Evolutionary conservation across 129 eudicot species (phyloP).

Genomic region (Flaveria robusta): DNA sequence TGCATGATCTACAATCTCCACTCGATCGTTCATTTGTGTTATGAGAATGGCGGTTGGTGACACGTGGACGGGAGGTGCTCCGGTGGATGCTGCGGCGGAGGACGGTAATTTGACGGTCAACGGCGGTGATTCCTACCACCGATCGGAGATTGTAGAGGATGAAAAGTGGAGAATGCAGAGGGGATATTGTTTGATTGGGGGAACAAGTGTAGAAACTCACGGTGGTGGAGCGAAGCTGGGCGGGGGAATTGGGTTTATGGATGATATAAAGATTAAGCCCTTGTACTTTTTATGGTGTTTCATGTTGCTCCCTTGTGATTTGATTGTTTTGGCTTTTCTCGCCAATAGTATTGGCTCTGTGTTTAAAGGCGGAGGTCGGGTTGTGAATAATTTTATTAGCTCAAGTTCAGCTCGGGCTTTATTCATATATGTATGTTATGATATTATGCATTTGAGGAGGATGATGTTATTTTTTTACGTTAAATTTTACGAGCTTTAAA

Average conservation of each 20-base stretch:
- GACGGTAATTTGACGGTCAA: neutral
- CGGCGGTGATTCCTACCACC: neutral
- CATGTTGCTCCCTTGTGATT: slow-evolving; percentile 21
- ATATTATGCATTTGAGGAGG: no score
- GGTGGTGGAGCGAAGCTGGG: slow-evolving; percentile 26
- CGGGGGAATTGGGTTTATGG: slow-evolving; percentile 29
- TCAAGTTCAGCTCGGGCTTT: no score
- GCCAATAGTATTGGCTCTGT: no score
- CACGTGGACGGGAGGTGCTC: slow-evolving; percentile 31
- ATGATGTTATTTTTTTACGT: no score
- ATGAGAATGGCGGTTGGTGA: slow-evolving; percentile 26
- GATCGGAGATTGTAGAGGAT: neutral
- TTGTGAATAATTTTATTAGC: no score
- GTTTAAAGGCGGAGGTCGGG: no score
- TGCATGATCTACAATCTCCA: slow-evolving; percentile 21
- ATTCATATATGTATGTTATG: no score
- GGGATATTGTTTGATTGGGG: neutral
- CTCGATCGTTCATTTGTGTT: slow-evolving; percentile 29
- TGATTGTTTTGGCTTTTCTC: slow-evolving; percentile 1
- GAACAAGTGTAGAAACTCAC: neutral
- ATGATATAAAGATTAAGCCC: slow-evolving; percentile 22
- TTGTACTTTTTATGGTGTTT: neutral
- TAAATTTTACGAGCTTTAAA: no score
- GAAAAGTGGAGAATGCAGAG: no score
- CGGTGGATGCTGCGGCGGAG: slow-evolving; percentile 26